Evolutionary conservation across 2,329 filamentous ascomycete species (phyloP), one percentile per base, ranked within the genome.

Genomic region (Penicillium digitatum): DNA sequence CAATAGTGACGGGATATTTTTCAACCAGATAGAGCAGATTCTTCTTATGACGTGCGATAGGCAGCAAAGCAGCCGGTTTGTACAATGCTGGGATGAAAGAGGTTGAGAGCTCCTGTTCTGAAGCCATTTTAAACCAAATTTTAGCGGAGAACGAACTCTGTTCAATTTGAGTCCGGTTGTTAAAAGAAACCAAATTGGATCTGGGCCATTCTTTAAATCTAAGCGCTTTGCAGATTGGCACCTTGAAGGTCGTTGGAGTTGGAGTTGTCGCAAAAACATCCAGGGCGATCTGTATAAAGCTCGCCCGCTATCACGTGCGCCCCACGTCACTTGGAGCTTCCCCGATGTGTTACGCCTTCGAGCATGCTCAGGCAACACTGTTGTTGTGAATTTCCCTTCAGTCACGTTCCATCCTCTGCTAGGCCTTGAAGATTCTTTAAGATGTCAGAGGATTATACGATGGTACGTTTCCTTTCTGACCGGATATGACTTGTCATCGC

Each of bases 11-110:
- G 0, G 89, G 87, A 60, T 85, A 84, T 8, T 84, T 91, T 71
- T 97, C 93, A 55, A 96, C 83, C 14, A 92, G 81, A 73, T 96
- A 97, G 2, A 96, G 81, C 1, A 99, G 78, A 51, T 81, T 85
- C 54, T 94, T 81, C 59, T 85, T 85, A 65, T 97, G 87, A 62
- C 88, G 88, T 31, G 92, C 85, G 58, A 99, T 96, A 0, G 94
- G 93, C 2, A 99, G 81, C 2, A 96, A 78, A 8, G 87, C 82
- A 4, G 90, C 78, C 0, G 93, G 92, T 69, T 94, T 96, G 74
- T 96, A 89, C 16, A 96, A 79, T 20, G 90, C 86, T 22, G 90
- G 87, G 56, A 96, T 93, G 62, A 85, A 81, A 16, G 74, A 68
- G 9, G 75, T 69, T 3, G 74, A 74, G 14, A 77, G 61, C 44